Evolutionary conservation across 176 grass and related monocot genomes (phyloP), one percentile per base, ranked within the genome.

Genomic region (Guadua angustifolia): DNA sequence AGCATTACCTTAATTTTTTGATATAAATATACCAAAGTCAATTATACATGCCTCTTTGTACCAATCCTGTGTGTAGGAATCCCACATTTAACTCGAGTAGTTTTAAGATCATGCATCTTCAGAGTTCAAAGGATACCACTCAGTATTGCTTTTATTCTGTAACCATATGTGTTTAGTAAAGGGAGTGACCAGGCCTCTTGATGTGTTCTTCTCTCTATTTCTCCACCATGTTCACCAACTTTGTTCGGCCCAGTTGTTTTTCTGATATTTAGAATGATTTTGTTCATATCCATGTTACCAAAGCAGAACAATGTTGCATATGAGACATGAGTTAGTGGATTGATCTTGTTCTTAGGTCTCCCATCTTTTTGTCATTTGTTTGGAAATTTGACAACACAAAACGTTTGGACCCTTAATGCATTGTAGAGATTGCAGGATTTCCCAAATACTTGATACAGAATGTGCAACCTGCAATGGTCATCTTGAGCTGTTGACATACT

Each of bases 1-100:
- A 79, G 22, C 47, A 22, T 65, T 64, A 1, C 57, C 78, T 71
- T 26, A 66, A 26, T 74, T 86, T 49, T 15, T 58, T 66, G 42
- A 43, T 43, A 43, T 51, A 7, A 3, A 89, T 81, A 63, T 64
- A 61, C 44, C 32, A 79, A 83, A 50, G 42, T 59, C 19, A 88
- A 33, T 14, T 50, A 36, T 40, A 44, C 15, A 64, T 40, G 25
- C 15, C 25, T 78, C 25, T 2, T 40, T 84, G 33, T 57, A 66
- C 5, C 21, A 3, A 8, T n/a, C 56, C 0, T 61, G 13, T 73
- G 12, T 75, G n/a, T 26, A 52, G 10, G 19, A 82, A 77, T 77
- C 13, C 14, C 3, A 9, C 56, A 57, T 24, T 83, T 83, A 55
- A 56, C 64, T 33, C 40, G 19, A 66, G 39, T 68, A 52, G 18